Base-by-base conservation (phyloP, 2,329 filamentous ascomycete genomes). In the Fusarium piperis region DNA sequence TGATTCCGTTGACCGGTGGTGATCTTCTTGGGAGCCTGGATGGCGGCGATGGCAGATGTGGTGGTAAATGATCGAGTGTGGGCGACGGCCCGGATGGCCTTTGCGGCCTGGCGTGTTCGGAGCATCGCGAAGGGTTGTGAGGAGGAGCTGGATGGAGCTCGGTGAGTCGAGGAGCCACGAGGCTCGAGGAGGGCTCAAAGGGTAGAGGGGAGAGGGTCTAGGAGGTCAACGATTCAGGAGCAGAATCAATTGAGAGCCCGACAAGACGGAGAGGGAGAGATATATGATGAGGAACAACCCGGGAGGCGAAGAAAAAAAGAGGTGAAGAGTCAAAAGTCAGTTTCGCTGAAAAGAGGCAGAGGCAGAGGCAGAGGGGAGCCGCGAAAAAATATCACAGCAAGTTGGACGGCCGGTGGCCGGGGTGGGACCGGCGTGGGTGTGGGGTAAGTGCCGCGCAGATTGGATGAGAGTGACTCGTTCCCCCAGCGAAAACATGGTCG, bases 61-160 rank as follows among this genome's bases (percentile, higher is more conserved):
- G 81, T 80, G 62, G 83, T 83, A 68, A 86, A 81, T 52, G 79
- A 74, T 64, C 84, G 81, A 36, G 80, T 73, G 73, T 82, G 83
- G 64, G 80, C 74, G 76, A 85, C 67, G 77, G 82, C 83, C 81
- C 80, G 83, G 74, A 86, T 76, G 81, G 85, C 86, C 79, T 81
- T 83, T 41, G 62, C 30, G 56, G 65, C 62, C 62, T 61, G 62
- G 56, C 65, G 65, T 65, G 56, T 65, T 67, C 64, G 64, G 61
- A 67, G 64, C 64, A 65, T 65, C 36, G 68, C 36, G 64, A 52
- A 46, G 57, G 60, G 64, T 44, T 61, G 67, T 59, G 65, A 67
- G 58, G 56, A 62, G 48, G 60, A 60, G 59, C 59, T 68, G 20
- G 59, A 61, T 68, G 20, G 59, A 61, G 58, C 46, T 16, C n/a